Evolutionary conservation across 129 eudicot species (phyloP).

Genomic region (Artemisia annua): DNA sequence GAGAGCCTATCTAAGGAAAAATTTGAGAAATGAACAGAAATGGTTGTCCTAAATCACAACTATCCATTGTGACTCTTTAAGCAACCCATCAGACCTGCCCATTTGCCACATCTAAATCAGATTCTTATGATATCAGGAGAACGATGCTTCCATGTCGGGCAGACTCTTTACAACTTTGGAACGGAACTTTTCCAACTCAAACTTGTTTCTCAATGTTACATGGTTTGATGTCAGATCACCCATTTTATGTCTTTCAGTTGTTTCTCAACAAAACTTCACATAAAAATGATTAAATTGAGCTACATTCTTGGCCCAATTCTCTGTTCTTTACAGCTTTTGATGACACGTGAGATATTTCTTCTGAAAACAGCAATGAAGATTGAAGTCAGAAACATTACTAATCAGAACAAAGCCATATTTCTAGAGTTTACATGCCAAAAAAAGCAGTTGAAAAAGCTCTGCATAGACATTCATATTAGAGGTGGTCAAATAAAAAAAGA

Average conservation of each 20-base stretch:
- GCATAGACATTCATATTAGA: neutral
- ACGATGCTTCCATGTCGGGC: constrained; percentile 25
- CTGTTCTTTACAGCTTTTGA: constrained; percentile 13
- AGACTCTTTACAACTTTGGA: constrained; percentile 45
- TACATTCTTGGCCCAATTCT: constrained; percentile 16
- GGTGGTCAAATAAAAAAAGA: neutral
- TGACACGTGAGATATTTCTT: neutral
- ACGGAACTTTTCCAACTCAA: constrained; percentile 50
- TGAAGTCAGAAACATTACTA: constrained; percentile 10
- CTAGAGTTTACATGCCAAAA: neutral
- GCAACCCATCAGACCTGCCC: neutral
- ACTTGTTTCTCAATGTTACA: constrained; percentile 40
- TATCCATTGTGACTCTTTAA: neutral
- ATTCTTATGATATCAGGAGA: neutral
- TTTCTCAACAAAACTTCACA: constrained; percentile 12
- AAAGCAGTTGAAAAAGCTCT: neutral
- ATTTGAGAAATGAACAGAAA: neutral
- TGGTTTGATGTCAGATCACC: constrained; percentile 30
- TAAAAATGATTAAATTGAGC: neutral
- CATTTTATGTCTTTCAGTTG: constrained; percentile 19
- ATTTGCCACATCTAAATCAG: neutral
- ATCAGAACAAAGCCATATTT: constrained; percentile 5
- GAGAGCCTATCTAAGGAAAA: constrained; percentile 20
- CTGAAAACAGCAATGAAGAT: constrained; percentile 17
- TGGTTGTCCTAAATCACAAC: constrained; percentile 30